These are phyloP conservation scores for Triticum urartu DNA, from an alignment of 176 grass and related monocot species.

Conservation along the genomic window DNA sequence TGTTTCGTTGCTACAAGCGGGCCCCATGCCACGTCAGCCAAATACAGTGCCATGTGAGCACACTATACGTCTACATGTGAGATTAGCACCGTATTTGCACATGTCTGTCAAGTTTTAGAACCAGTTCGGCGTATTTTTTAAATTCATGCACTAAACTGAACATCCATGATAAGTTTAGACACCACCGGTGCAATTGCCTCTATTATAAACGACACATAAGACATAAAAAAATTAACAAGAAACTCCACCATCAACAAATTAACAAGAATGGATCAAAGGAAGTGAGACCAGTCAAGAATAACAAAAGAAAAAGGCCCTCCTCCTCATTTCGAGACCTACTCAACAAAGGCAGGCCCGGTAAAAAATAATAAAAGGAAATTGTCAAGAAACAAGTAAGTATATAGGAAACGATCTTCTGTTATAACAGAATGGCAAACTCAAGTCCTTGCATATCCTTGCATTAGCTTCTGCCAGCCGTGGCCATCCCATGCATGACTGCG, in stretches of 20 bases:
- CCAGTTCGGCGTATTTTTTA: no score
- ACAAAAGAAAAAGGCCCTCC: slow-evolving; percentile 9
- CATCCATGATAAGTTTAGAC: no score
- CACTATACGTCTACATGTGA: no score
- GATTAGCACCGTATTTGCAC: no score
- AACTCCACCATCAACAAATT: not conserved
- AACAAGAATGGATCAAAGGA: not conserved
- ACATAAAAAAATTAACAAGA: not conserved
- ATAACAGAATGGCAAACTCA: not conserved
- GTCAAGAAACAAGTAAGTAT: not conserved
- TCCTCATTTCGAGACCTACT: slow-evolving; percentile 24
- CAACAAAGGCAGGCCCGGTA: not conserved
- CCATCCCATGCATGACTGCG: not conserved
- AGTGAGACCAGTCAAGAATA: not conserved
- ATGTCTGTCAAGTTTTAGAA: no score
- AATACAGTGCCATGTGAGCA: no score
- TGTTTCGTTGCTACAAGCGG: no score
- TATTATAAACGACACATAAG: not conserved
- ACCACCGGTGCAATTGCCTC: no score
- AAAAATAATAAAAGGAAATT: not conserved
- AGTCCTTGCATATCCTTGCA: slow-evolving; percentile 6
- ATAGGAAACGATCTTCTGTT: not conserved
- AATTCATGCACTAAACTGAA: no score
- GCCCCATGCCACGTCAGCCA: no score
- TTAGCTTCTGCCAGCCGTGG: slow-evolving; percentile 6